These are phyloP conservation scores for Choanephora cucurbitarum DNA, from an alignment of 371 early-diverging fungal species.

Conservation along the genomic window DNA sequence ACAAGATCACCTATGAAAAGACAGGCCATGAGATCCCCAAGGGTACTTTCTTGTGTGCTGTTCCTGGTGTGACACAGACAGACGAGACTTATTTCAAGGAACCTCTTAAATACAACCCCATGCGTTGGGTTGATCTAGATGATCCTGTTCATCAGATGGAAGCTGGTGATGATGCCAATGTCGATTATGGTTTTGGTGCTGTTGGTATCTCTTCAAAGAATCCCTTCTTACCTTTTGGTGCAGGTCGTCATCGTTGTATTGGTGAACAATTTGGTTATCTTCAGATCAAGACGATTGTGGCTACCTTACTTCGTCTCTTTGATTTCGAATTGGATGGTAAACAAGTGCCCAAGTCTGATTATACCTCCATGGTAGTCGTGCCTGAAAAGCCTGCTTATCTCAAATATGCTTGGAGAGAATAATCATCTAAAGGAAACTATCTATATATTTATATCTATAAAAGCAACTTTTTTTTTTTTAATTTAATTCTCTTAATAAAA, in stretches of 20 bases:
- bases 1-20: constrained; percentile 66
- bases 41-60: constrained; percentile 86
- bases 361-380: constrained; percentile 89
- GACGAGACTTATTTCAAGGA: constrained; percentile 81
- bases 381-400: constrained; percentile 71
- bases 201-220: constrained; percentile 71
- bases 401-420: constrained; percentile 68
- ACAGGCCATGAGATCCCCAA: constrained; percentile 85
- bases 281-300: constrained; percentile 92
- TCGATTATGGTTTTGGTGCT: constrained; percentile 87
- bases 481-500: too few relatives aligned
- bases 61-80: constrained; percentile 82
- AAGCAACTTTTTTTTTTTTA: neutral
- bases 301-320: constrained; percentile 77
- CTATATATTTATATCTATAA: too few relatives aligned
- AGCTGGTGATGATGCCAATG: constrained; percentile 67
- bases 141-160: constrained; percentile 54
- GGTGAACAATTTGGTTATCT: constrained; percentile 96
- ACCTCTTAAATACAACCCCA: constrained; percentile 78
- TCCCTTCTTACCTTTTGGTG: constrained; percentile 96
- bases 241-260: constrained; percentile 97
- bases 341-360: constrained; percentile 83
- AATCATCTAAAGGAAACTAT: too few relatives aligned
- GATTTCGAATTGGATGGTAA: constrained; percentile 62
- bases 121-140: constrained; percentile 69